phyloP scores from a whole-genome alignment of 2,329 filamentous ascomycete species.

The Colletotrichum truncatum region DNA sequence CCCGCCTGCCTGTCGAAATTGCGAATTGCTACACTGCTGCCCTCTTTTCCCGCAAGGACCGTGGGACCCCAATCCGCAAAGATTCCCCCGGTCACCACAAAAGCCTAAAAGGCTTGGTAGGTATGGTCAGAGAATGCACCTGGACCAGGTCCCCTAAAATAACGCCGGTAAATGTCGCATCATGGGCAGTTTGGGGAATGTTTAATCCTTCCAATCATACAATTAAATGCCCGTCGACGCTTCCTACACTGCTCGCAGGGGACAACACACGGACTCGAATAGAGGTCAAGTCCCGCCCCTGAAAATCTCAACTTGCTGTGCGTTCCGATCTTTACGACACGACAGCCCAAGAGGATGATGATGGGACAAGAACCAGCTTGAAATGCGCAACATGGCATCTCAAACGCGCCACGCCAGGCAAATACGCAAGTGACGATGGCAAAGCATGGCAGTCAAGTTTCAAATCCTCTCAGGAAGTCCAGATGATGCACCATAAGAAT shows the following conservation, averaged over 20 bases:
- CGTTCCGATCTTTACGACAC: neutral
- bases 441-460: conserved; percentile 12
- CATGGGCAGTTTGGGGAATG: conserved; percentile 12
- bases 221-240: neutral
- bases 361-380: neutral
- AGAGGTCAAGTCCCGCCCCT: neutral
- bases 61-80: neutral
- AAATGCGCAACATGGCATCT: neutral
- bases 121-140: neutral
- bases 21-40: conserved; percentile 18
- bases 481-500: neutral
- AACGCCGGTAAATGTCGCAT: neutral
- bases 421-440: conserved; percentile 4
- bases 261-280: neutral
- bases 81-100: conserved; percentile 1
- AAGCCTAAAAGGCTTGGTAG: conserved; percentile 20
- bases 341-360: neutral
- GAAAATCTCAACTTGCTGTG: neutral
- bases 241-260: neutral
- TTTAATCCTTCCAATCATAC: conserved; percentile 8
- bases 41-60: conserved; percentile 4
- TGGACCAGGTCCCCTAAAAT: neutral
- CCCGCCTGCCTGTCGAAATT: conserved; percentile 23
- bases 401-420: conserved; percentile 22
- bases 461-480: conserved; percentile 8